phyloP scores from a whole-genome alignment of 208 protist species.

The Strigomonas galati region DNA sequence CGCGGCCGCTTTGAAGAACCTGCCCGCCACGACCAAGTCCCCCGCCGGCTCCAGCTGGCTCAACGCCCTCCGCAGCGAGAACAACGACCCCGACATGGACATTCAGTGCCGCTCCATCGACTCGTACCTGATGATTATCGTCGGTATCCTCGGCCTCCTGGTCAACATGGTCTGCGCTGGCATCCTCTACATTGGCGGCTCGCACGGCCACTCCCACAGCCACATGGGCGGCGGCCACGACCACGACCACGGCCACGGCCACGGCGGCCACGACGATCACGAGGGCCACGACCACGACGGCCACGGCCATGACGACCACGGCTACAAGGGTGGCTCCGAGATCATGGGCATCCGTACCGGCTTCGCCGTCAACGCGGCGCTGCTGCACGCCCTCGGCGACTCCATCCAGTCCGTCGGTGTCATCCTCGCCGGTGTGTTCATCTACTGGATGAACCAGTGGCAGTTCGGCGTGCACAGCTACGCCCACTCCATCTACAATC shows the following conservation, averaged over 20 bases:
- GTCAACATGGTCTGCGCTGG: constrained; percentile 83
- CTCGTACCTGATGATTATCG: constrained; percentile 71
- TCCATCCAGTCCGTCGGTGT: constrained; percentile 88
- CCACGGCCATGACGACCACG: constrained; percentile 20
- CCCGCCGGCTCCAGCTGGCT: not conserved
- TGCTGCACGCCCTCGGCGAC: constrained; percentile 90
- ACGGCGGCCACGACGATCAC: constrained; percentile 26
- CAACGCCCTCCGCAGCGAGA: constrained; percentile 7
- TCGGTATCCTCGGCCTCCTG: constrained; percentile 76
- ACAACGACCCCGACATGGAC: not conserved
- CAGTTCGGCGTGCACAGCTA: constrained; percentile 43
- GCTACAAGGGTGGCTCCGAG: constrained; percentile 3
- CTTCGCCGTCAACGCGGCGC: constrained; percentile 73
- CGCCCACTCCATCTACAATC: constrained; percentile 70
- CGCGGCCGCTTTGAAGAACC: not conserved
- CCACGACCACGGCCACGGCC: constrained; percentile 36
- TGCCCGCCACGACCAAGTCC: not conserved
- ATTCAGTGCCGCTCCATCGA: constrained; percentile 48
- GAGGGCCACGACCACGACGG: constrained; percentile 46
- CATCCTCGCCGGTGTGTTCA: constrained; percentile 76
- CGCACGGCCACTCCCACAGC: constrained; percentile 73
- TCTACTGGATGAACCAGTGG: constrained; percentile 62
- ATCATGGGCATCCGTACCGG: constrained; percentile 18
- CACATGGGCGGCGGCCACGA: constrained; percentile 21
- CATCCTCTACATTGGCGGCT: constrained; percentile 85